A percentile compares a stretch with the other conserved stretches of the same genome.
Conservation (phyloP, 2,329 filamentous ascomycete genomes). For the Lachnellula hyalina region DNA sequence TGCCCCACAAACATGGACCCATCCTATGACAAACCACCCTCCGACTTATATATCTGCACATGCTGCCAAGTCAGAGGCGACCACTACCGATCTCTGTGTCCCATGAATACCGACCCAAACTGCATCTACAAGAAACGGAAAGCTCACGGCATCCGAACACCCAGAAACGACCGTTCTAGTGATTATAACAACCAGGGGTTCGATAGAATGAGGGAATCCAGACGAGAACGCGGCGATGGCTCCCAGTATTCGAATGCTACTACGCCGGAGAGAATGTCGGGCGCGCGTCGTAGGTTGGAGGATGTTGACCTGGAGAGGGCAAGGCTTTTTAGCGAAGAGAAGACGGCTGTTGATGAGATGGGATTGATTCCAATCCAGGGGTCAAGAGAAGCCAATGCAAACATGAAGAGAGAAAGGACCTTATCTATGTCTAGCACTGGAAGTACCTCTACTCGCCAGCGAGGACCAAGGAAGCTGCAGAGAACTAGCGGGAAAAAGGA, state of each 20-base stretch:
- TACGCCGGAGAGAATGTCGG: background rate
- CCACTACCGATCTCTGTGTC: slow-evolving; percentile 36
- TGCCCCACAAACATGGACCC: slow-evolving; percentile 42
- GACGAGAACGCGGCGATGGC: background rate
- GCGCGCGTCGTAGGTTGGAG: background rate
- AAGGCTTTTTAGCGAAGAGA: background rate
- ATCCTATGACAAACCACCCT: slow-evolving; percentile 31
- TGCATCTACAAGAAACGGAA: slow-evolving; percentile 34
- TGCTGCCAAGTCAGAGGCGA: slow-evolving; percentile 32
- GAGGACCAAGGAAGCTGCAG: background rate
- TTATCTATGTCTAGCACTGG: background rate
- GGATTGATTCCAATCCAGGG: background rate
- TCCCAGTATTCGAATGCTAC: background rate
- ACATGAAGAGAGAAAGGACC: background rate
- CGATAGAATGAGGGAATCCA: background rate
- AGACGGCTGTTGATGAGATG: background rate
- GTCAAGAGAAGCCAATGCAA: background rate
- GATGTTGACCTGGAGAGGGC: background rate
- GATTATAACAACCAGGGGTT: background rate
- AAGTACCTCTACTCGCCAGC: background rate
- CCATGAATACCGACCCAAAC: slow-evolving; percentile 28
- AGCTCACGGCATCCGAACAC: slow-evolving; percentile 6
- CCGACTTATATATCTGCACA: slow-evolving; percentile 31
- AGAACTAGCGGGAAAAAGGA: background rate
- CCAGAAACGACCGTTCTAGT: background rate